A percentile compares a stretch with the other conserved stretches of the same genome.
These are phyloP conservation scores for Saposhnikovia divaricata DNA, from an alignment of 129 eudicot genomes.

Conservation along the genomic window DNA sequence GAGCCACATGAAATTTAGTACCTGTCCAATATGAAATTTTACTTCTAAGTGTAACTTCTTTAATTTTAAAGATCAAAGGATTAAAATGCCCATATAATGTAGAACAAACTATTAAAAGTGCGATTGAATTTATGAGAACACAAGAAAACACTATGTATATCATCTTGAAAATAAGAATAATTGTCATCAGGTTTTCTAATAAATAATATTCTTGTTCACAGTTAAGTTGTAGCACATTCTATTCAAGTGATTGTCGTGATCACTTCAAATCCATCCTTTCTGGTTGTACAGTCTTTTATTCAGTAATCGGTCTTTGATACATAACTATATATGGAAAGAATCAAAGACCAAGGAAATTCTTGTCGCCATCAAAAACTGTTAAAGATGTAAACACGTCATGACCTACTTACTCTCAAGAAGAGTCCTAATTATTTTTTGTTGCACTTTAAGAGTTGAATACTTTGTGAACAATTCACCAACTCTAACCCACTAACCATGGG, in stretches of 20 bases:
- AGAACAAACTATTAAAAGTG: neutral
- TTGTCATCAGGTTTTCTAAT: neutral
- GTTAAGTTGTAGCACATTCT: neutral
- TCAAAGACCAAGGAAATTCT: neutral
- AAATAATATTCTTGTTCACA: neutral
- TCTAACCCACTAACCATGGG: neutral
- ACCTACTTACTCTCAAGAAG: neutral
- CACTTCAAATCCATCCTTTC: neutral
- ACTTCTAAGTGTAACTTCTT: neutral
- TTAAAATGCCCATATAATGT: neutral
- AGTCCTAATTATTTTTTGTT: neutral
- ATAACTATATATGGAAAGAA: neutral
- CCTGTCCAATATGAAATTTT: constrained; percentile 33
- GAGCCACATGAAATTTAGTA: constrained; percentile 97
- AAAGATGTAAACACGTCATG: neutral
- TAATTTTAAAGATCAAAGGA: neutral
- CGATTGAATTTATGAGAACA: neutral
- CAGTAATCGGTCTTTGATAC: neutral
- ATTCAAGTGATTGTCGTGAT: neutral
- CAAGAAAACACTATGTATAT: neutral
- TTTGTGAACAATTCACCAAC: neutral
- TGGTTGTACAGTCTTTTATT: neutral
- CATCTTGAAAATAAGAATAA: neutral
- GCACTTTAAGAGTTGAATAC: neutral
- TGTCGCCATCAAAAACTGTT: neutral